A percentile compares a stretch with the other conserved stretches of the same genome.
These are phyloP conservation scores for Garcia nutans DNA, from an alignment of 345 rosid species.

Conservation along the genomic window DNA sequence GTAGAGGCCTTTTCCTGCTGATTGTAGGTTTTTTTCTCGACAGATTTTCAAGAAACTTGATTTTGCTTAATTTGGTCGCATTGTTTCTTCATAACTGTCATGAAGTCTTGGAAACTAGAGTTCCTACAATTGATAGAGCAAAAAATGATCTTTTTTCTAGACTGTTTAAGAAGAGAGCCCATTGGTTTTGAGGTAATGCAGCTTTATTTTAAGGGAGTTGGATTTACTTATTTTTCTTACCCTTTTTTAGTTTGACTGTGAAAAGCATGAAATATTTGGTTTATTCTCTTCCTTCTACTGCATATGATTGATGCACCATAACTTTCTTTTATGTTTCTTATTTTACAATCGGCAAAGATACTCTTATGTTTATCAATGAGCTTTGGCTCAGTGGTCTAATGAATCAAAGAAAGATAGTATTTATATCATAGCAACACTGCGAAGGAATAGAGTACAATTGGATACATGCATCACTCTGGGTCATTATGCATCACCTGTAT, in stretches of 20 bases:
- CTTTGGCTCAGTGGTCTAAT: no score
- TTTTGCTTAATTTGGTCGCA: neutral
- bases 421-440: neutral
- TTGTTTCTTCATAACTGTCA: neutral
- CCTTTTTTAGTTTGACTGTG: neutral
- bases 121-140: neutral
- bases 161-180: neutral
- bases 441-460: neutral
- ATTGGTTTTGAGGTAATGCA: neutral
- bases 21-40: no score
- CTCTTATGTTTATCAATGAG: no score
- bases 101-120: neutral
- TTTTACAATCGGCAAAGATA: no score
- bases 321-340: no score
- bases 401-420: no score
- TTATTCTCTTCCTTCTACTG: neutral
- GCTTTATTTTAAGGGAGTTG: neutral
- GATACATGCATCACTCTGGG: neutral
- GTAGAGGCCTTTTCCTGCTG: no score
- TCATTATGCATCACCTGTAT: conserved; percentile 1
- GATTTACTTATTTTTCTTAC: neutral
- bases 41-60: neutral
- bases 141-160: no score
- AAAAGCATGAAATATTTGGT: neutral
- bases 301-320: neutral